Base-by-base conservation (phyloP, 179 eudicot species). In the Beta corolliflora region DNA sequence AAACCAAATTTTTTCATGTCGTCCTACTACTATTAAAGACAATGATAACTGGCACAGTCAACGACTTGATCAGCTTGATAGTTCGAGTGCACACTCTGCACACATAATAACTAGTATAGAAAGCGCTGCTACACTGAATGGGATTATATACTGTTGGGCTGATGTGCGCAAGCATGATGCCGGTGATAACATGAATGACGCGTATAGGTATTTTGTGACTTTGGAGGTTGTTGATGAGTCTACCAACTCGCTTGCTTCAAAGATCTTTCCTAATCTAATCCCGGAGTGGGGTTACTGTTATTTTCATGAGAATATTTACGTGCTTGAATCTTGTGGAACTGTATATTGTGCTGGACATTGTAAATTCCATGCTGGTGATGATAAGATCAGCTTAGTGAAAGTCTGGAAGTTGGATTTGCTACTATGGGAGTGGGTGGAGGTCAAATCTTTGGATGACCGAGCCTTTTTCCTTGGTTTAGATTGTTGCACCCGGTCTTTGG, bases 401-500 rank as follows among this genome's bases (percentile, higher is more conserved):
- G 69, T 76, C 21, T 45, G 12, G 25, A 55, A 76, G 55, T 14
- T 60, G 50, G 79, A 76, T 60, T 60, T 60, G 19, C 19, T 7
- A 11, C 12, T 55, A 13, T 53, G 5, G 46, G 55, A 55, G 0
- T 74, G 61, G 77, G 14, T 29, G 46, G 64, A 74, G 68, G 68
- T 76, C 12, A 60, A 76, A 16, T 58, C 16, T 41, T 76, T 76
- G 21, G 52, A 50, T 44, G 79, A 29, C 12, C 79, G 68, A 1
- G 69, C 83, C 36, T 81, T 81, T 44, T 81, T 81, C 54, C 44
- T 81, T 1, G 74, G 58, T 7, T 5, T 0, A 4, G 19, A 54
- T 5, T 11, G 67, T 75, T 16, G 29, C 19, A 81, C 74, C 11
- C 54, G 79, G 78, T 76, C n/a, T 69, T 9, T 76, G 68, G 78